Evolutionary conservation across 2,329 filamentous ascomycete genomes (phyloP).

Genomic region (Sporothrix mexicana): DNA sequence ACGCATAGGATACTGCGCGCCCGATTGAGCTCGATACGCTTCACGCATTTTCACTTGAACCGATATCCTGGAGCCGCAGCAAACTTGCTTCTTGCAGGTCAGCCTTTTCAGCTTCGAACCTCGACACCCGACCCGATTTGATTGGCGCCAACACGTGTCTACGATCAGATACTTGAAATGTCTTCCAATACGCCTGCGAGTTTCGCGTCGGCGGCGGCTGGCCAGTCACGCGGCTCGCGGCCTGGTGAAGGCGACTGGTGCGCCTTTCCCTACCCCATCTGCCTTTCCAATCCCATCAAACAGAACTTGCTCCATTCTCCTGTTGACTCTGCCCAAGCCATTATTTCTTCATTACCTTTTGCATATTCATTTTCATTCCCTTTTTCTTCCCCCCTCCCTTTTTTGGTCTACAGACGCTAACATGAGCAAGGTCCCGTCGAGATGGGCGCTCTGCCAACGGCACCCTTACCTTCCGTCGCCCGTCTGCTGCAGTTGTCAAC

Average conservation of each 20-base stretch:
- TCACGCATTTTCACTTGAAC: background rate
- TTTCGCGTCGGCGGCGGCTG: conserved; percentile 83
- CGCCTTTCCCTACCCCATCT: background rate
- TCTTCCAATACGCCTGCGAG: conserved; percentile 79
- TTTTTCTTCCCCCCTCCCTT: background rate
- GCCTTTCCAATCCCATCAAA: background rate
- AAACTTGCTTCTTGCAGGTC: conserved; percentile 6
- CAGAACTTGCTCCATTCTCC: too few species aligned
- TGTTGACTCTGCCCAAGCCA: background rate
- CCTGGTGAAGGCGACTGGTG: conserved; percentile 48
- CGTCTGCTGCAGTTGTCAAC: conserved; percentile 62
- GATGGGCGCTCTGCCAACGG: conserved; percentile 65
- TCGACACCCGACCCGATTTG: background rate
- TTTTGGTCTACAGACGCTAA: background rate
- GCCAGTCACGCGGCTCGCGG: conserved; percentile 69
- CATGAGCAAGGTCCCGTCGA: conserved; percentile 59
- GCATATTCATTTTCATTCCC: background rate
- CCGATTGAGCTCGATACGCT: background rate
- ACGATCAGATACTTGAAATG: conserved; percentile 51
- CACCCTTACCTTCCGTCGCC: conserved; percentile 68
- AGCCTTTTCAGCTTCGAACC: conserved; percentile 14
- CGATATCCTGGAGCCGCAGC: background rate
- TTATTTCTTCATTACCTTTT: background rate
- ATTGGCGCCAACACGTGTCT: background rate
- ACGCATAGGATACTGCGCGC: background rate